These are phyloP conservation scores for Stephania yunnanensis DNA, from an alignment of 164 flowering plant genomes.

Conservation along the genomic window DNA sequence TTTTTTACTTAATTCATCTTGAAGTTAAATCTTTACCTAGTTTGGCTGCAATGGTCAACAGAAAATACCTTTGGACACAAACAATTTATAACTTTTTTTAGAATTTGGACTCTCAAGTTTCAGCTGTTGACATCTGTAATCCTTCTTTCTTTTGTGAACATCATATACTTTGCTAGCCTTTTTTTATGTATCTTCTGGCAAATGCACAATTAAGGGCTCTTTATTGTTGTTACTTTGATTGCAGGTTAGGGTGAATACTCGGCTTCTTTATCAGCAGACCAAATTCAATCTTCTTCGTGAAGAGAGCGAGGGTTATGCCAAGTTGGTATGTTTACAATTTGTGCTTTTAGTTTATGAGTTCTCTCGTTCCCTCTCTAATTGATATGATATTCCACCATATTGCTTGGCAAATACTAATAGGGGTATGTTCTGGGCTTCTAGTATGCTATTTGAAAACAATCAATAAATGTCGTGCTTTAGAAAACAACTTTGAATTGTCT, in stretches of 20 bases:
- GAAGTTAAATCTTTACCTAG: not conserved
- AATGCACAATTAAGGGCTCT: not conserved
- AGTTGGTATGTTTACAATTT: constrained; percentile 55
- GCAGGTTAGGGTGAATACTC: constrained; percentile 97
- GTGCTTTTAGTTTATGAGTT: not conserved
- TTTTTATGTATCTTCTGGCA: not conserved
- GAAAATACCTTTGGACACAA: not conserved
- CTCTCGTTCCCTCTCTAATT: not conserved
- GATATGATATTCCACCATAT: not conserved
- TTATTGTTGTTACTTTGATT: constrained; percentile 13
- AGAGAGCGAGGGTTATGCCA: constrained; percentile 99
- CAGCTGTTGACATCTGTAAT: not conserved
- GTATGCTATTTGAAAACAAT: not conserved
- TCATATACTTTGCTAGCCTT: not conserved
- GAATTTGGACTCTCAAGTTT: not conserved
- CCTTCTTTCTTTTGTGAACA: not conserved
- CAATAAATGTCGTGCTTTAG: too few relatives aligned
- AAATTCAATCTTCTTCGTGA: constrained; percentile 96
- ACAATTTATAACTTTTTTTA: not conserved
- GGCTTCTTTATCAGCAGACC: constrained; percentile 98
- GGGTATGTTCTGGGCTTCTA: not conserved
- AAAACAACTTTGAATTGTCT: too few relatives aligned
- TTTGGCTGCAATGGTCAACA: not conserved
- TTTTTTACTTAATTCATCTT: not conserved
- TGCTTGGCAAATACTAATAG: not conserved